Evolutionary conservation across 768 basidiomycete species (phyloP), one percentile per base, ranked within the genome.

Genomic region (Inosperma sp.): DNA sequence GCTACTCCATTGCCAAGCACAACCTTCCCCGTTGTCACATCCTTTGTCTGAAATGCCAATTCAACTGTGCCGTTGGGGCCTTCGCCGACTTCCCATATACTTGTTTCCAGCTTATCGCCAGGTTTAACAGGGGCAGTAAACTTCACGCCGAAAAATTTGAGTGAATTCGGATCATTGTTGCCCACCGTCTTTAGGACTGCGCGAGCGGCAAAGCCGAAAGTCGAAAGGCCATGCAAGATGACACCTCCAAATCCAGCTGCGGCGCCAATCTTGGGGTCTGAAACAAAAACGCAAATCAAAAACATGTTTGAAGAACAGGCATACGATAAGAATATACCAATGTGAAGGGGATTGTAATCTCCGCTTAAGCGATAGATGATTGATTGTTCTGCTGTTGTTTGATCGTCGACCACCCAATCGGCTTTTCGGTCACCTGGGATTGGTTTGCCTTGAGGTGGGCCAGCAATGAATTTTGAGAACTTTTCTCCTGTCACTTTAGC

Each of bases 91-190:
- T 88, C 85, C 89, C 89, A 92, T 30, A 82, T 78, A 40, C 75
- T 72, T 7, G 86, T 90, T 76, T 92, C 84, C 25, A 92, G 74
- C 34, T 75, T 78, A 63, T 92, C 88, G 0, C 90, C 90, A 7
- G 89, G 90, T 65, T 79, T 83, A 9, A 93, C 88, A 25, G 90
- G 91, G 1, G 86, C 75, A 0, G 88, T 89, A 72, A 94, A 94
- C 22, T 86, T 75, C 25, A 76, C 83, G 12, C 84, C 83, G 60
- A 87, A 86, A 58, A 81, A 73, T 54, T 75, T 81, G 54, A 94
- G 70, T 2, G 84, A 72, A 3, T 71, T 71, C 3, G 84, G 76
- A 56, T 87, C 79, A 36, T 77, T 77, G 0, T 73, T 77, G 0
- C 81, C 88, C 10, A 84, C 74, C 2, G 75, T 73, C 51, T 77